Conservation (phyloP, 2,329 filamentous ascomycete species). For the Microcyclospora tardicrescens region DNA sequence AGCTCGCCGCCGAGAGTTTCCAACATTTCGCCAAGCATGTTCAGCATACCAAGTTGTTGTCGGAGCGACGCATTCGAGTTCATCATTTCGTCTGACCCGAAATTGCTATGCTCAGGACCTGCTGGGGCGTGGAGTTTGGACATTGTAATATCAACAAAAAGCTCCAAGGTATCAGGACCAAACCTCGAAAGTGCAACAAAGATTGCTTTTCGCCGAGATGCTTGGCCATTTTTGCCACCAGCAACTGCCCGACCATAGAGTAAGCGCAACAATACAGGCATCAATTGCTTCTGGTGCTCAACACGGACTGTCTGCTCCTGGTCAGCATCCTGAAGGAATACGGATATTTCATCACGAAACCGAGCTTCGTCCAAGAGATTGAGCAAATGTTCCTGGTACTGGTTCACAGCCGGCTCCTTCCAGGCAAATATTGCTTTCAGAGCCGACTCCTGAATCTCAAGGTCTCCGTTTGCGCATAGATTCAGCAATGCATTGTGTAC, state of each 20-base stretch:
- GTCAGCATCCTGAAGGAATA: constrained; percentile 47
- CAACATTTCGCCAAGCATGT: constrained; percentile 80
- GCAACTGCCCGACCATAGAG: constrained; percentile 81
- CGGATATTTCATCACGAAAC: constrained; percentile 86
- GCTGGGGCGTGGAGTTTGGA: constrained; percentile 31
- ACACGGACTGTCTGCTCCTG: constrained; percentile 58
- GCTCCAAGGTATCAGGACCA: constrained; percentile 57
- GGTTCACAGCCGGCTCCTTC: constrained; percentile 64
- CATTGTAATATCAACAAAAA: constrained; percentile 72
- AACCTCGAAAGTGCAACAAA: constrained; percentile 72
- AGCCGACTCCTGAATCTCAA: constrained; percentile 73
- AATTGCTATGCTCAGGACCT: not conserved
- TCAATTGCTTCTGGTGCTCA: constrained; percentile 57
- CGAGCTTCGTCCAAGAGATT: constrained; percentile 80
- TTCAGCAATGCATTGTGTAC: constrained; percentile 64
- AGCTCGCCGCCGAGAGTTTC: constrained; percentile 69
- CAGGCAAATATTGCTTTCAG: constrained; percentile 78
- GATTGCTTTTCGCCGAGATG: constrained; percentile 59
- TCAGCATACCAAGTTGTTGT: constrained; percentile 81
- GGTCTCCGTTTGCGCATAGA: constrained; percentile 75
- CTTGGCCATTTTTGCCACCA: constrained; percentile 67
- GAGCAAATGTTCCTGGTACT: constrained; percentile 74
- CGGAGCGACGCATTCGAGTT: constrained; percentile 28
- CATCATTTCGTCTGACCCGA: not conserved
- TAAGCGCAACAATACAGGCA: constrained; percentile 76